These are phyloP conservation scores for Veloboletus limbatus DNA, from an alignment of 1,284 basidiomycete species.

Conservation along the genomic window DNA sequence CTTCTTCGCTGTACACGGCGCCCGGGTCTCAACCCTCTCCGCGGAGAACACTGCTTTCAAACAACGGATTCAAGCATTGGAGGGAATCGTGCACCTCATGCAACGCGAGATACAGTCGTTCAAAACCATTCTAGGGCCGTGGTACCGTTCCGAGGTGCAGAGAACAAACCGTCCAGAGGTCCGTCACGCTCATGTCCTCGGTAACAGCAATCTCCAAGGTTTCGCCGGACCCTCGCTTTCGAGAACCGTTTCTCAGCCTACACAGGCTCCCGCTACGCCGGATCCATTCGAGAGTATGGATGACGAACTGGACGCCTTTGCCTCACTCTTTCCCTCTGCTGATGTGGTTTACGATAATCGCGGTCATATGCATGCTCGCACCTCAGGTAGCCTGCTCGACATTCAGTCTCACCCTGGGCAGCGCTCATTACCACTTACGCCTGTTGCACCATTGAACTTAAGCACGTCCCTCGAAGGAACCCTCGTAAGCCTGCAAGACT, in stretches of 20 bases:
- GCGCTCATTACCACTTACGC: slow-evolving; percentile 30
- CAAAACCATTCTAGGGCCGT: slow-evolving; percentile 60
- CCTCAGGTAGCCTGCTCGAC: slow-evolving; percentile 19
- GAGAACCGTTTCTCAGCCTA: slow-evolving; percentile 17
- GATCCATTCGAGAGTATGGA: slow-evolving; percentile 20
- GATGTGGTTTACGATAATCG: slow-evolving; percentile 21
- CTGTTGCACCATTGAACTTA: slow-evolving; percentile 59
- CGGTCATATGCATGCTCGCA: slow-evolving; percentile 17
- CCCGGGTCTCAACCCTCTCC: slow-evolving; percentile 43
- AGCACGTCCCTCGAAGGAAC: slow-evolving; percentile 59
- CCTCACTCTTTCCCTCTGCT: slow-evolving; percentile 49
- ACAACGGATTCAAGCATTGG: slow-evolving; percentile 51
- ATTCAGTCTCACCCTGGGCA: slow-evolving; percentile 24
- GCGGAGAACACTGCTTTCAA: slow-evolving; percentile 62
- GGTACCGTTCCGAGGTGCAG: slow-evolving; percentile 44
- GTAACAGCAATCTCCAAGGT: slow-evolving; percentile 11
- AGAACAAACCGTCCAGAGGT: slow-evolving; percentile 11
- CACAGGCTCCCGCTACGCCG: slow-evolving; percentile 10
- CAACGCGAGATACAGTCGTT: slow-evolving; percentile 51
- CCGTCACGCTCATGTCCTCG: slow-evolving; percentile 10
- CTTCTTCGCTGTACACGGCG: slow-evolving; percentile 52
- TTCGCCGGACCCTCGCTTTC: slow-evolving; percentile 15
- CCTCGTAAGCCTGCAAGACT: slow-evolving; percentile 56
- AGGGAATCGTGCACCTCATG: slow-evolving; percentile 47
- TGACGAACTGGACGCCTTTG: slow-evolving; percentile 38